A percentile compares a stretch with the other conserved stretches of the same genome.
Evolutionary conservation across 2,329 filamentous ascomycete species (phyloP).

Genomic region (Penicillium palitans): DNA sequence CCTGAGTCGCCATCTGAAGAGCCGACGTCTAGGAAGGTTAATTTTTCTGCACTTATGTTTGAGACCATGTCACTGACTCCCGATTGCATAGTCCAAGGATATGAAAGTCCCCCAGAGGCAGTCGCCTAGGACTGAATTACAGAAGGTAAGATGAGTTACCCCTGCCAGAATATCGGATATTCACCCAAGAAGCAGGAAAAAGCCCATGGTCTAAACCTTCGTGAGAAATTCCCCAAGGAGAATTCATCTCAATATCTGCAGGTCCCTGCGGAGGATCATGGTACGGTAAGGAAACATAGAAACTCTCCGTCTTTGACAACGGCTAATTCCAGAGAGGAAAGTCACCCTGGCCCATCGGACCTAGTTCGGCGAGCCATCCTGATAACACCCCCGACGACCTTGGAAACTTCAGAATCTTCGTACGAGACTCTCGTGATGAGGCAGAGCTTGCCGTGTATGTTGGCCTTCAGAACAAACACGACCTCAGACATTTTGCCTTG

Average conservation of each 20-base stretch:
- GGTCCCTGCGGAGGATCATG: no score
- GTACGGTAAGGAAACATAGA: not conserved
- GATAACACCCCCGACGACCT: not conserved
- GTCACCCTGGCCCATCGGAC: not conserved
- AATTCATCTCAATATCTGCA: not conserved
- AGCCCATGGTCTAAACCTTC: no score
- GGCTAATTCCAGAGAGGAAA: not conserved
- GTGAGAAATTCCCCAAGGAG: not conserved
- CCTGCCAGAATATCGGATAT: not conserved
- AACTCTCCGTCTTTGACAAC: not conserved
- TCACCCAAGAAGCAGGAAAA: not conserved
- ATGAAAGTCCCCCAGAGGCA: not conserved
- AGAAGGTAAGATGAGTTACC: not conserved
- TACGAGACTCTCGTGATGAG: not conserved
- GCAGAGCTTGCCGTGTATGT: not conserved
- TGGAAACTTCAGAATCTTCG: not conserved
- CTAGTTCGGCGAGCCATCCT: not conserved
- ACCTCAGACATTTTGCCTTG: slow-evolving; percentile 1
- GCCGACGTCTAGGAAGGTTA: not conserved
- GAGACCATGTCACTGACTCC: not conserved
- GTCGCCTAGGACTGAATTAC: not conserved
- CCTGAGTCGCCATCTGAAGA: not conserved
- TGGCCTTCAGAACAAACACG: not conserved
- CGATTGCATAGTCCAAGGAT: not conserved
- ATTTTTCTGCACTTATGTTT: no score